Base-by-base conservation (phyloP, 2,329 filamentous ascomycete species). In the Epichloe hybrida region DNA sequence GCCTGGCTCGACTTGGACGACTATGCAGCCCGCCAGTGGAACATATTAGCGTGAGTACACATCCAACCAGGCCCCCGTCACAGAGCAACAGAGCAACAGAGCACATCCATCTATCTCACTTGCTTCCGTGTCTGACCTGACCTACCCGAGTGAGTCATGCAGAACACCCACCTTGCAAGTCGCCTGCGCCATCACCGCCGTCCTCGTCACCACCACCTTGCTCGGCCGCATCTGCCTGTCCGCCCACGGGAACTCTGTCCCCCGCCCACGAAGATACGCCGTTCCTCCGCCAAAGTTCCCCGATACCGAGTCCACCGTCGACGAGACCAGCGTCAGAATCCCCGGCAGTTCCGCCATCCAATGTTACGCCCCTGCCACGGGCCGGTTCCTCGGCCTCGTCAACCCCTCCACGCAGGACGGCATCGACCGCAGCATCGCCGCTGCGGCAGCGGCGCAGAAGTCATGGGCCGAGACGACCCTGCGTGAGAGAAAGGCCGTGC, bases 351-450 rank as follows among this genome's bases (percentile, higher is more conserved):
- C 77, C 1, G 77, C 81, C 7, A 83, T 94, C 53, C 86, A 88
- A 69, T 94, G 88, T 69, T 93, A 93, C 66, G 86, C 85, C 42
- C 93, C 93, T 1, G 91, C 91, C 2, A 96, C 89, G 23, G 93
- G 93, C 55, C 79, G 86, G 61, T 79, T 88, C 53, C 80, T 98
- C 27, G 89, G 88, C 50, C 74, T 80, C 57, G 75, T 91, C 66
- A 87, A 86, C 65, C 87, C 91, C 17, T 80, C 83, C 8, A 89
- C 87, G 1, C 71, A 80, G 2, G 80, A 82, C 51, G 84, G 81
- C 54, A 88, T 98, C 62, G 88, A 98, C 66, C 74, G 80, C 53
- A 83, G 83, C 31, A 79, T 98, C 56, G 77, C 80, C 36, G 80
- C 82, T 53, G 87, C 93, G 2, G 75, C 81, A 38, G 71, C 72